Percentiles rank a stretch among this genome's conserved stretches.
These are phyloP conservation scores for Botrytis fragariae DNA, from an alignment of 2,329 filamentous ascomycete species.

Conservation along the genomic window DNA sequence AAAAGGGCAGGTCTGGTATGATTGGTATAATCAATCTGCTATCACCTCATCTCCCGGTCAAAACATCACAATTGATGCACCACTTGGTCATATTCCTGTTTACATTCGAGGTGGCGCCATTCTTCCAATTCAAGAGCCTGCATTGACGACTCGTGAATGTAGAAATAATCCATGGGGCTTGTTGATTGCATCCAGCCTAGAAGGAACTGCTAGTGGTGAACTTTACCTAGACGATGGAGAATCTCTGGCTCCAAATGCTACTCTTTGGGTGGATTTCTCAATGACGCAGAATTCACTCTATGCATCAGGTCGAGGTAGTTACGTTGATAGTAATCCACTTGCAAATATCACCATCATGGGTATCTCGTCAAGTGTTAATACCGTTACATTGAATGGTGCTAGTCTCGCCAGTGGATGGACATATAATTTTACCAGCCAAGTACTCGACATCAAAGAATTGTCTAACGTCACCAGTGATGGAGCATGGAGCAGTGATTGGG, in stretches of 20 bases:
- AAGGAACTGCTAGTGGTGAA: constrained; percentile 56
- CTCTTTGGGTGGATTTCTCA: constrained; percentile 53
- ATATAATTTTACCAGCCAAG: constrained; percentile 48
- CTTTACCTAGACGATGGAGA: constrained; percentile 77
- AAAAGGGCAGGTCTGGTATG: constrained; percentile 66
- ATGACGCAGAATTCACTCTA: constrained; percentile 46
- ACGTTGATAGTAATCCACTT: constrained; percentile 55
- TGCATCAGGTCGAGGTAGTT: constrained; percentile 50
- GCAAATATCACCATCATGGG: constrained; percentile 64
- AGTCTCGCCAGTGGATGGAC: constrained; percentile 46
- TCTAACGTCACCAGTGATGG: constrained; percentile 48
- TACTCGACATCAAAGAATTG: constrained; percentile 52
- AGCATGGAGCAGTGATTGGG: constrained; percentile 59
- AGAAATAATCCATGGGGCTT: constrained; percentile 66
- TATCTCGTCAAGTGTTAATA: constrained; percentile 42
- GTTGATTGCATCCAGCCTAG: constrained; percentile 56
- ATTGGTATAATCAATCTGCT: constrained; percentile 70
- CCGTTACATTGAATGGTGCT: constrained; percentile 53
- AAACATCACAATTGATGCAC: constrained; percentile 60
- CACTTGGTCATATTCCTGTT: constrained; percentile 68
- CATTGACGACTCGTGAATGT: constrained; percentile 62
- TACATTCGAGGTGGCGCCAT: constrained; percentile 67
- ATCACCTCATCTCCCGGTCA: constrained; percentile 51
- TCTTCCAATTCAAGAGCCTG: constrained; percentile 65
- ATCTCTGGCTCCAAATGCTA: constrained; percentile 56